These are phyloP conservation scores for Mangifera indica DNA, from an alignment of 345 rosid species.

Conservation along the genomic window DNA sequence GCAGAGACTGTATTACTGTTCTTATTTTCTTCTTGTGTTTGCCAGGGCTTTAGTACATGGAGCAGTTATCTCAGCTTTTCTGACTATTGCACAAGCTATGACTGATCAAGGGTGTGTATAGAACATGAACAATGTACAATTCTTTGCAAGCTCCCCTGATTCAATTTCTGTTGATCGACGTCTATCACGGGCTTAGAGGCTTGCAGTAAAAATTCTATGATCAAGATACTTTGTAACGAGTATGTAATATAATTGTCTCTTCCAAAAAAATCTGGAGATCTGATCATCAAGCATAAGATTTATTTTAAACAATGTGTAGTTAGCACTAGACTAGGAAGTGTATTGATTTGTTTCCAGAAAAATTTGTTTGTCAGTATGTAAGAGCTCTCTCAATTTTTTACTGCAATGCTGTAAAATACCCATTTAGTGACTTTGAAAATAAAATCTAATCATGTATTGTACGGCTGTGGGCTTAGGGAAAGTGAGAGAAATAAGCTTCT, in stretches of 20 bases:
- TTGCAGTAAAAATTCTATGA: not conserved
- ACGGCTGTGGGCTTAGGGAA: too few relatives aligned
- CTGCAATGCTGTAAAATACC: conserved; percentile 15
- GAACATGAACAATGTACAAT: conserved; percentile 17
- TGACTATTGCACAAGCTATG: conserved; percentile 96
- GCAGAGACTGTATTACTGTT: not conserved
- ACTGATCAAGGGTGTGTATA: conserved; percentile 97
- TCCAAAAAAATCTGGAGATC: not conserved
- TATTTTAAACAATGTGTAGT: conserved; percentile 13
- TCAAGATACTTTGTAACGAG: conserved; percentile 25
- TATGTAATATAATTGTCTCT: conserved; percentile 17
- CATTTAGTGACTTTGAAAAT: conserved; percentile 17
- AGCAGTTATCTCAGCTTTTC: conserved; percentile 84
- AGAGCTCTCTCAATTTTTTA: not conserved
- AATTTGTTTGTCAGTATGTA: conserved; percentile 11
- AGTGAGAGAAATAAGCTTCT: too few relatives aligned
- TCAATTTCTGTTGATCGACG: conserved; percentile 2
- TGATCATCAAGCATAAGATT: conserved; percentile 12
- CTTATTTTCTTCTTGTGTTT: conserved; percentile 8
- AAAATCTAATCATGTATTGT: conserved; percentile 13
- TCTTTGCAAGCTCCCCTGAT: conserved; percentile 4
- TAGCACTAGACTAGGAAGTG: conserved; percentile 24
- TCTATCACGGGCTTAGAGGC: conserved; percentile 1
- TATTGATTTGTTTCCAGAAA: conserved; percentile 11
- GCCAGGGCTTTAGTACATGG: conserved; percentile 86